phyloP scores from a whole-genome alignment of 345 rosid genomes.

The Moricandia moricandioides region DNA sequence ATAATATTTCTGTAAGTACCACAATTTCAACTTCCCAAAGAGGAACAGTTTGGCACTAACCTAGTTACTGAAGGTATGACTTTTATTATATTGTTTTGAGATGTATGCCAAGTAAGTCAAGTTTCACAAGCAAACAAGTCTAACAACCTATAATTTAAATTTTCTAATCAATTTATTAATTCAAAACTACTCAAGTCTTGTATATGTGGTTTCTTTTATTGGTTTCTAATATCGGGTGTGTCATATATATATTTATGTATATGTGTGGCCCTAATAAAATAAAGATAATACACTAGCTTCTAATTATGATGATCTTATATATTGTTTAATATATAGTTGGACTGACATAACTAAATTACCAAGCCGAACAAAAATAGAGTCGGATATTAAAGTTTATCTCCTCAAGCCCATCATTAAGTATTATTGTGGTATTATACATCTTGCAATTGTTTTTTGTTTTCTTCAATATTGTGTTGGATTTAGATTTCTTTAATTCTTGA shows the following conservation, averaged over 20 bases:
- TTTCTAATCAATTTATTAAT: neutral
- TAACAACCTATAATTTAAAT: neutral
- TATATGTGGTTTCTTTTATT: neutral
- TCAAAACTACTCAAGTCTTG: neutral
- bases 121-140: slow-evolving; percentile 11
- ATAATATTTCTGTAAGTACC: neutral
- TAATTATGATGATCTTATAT: neutral
- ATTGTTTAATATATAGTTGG: neutral
- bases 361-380: neutral
- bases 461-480: neutral
- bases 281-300: neutral
- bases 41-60: slow-evolving; percentile 13
- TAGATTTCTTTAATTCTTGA: neutral
- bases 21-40: neutral
- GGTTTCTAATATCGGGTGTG: neutral
- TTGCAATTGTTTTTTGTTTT: neutral
- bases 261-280: neutral
- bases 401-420: neutral
- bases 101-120: neutral
- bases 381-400: neutral
- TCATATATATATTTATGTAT: neutral
- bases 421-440: neutral
- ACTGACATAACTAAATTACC: neutral
- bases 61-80: neutral
- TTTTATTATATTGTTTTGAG: neutral